Evolutionary conservation across 2,329 filamentous ascomycete genomes (phyloP).

Genomic region (Penicillium sp.): DNA sequence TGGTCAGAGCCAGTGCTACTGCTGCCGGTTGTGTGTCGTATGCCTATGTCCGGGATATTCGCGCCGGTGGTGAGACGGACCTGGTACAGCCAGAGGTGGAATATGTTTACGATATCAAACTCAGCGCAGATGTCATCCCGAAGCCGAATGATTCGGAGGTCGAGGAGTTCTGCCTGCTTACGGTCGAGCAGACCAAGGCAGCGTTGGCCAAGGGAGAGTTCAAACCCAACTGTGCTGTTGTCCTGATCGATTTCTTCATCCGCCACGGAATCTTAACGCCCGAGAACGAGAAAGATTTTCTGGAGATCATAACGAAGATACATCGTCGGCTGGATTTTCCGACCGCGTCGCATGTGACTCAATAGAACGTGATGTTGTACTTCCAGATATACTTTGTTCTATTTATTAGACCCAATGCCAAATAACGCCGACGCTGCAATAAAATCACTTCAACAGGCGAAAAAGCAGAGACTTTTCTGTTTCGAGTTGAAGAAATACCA

Average conservation of each 20-base stretch:
- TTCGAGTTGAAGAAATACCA: conserved; percentile 4
- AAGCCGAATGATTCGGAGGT: conserved; percentile 88
- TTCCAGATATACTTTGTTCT: conserved; percentile 33
- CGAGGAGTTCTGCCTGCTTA: conserved; percentile 78
- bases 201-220: conserved; percentile 75
- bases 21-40: conserved; percentile 78
- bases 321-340: conserved; percentile 84
- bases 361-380: conserved; percentile 12
- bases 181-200: conserved; percentile 73
- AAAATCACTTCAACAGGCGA: conserved; percentile 32
- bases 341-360: conserved; percentile 53
- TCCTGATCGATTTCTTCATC: conserved; percentile 88
- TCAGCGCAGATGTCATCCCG: conserved; percentile 70
- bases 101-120: conserved; percentile 86
- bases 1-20: conserved; percentile 67
- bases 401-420: conserved; percentile 43
- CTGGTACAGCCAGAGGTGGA: conserved; percentile 89
- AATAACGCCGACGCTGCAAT: conserved; percentile 50
- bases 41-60: conserved; percentile 76
- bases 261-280: conserved; percentile 78
- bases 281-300: conserved; percentile 78
- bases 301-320: conserved; percentile 75
- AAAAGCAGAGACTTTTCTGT: conserved; percentile 30
- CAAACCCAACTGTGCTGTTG: conserved; percentile 89
- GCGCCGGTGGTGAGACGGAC: conserved; percentile 78